A percentile compares a stretch with the other conserved stretches of the same genome.
These are phyloP conservation scores for Paxillus ammoniavirescens DNA, from an alignment of 768 basidiomycete species.

Conservation along the genomic window DNA sequence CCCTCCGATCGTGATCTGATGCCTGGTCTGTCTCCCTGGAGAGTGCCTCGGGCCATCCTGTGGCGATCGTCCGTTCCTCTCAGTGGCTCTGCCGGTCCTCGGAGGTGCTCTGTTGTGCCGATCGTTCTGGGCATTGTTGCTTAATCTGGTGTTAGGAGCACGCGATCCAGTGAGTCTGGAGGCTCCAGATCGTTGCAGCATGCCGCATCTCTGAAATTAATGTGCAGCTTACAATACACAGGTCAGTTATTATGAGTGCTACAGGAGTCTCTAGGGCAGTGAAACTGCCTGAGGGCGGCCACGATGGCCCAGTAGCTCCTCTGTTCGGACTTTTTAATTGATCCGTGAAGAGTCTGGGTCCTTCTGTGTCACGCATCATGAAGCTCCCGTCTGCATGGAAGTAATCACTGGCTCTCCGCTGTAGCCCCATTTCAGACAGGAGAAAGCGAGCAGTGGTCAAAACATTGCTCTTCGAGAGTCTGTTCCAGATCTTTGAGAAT, in stretches of 20 bases:
- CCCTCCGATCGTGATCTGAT: background rate
- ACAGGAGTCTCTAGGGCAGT: background rate
- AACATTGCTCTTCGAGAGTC: too few species aligned
- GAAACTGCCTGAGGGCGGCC: background rate
- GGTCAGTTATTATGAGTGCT: background rate
- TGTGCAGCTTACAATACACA: background rate
- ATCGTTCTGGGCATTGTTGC: background rate
- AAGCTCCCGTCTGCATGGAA: too few species aligned
- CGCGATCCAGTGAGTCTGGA: background rate
- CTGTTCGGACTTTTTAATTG: background rate
- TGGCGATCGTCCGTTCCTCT: conserved; percentile 5
- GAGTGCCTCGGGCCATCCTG: background rate
- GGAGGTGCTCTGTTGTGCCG: background rate
- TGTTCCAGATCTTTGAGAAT: too few species aligned
- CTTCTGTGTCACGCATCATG: background rate
- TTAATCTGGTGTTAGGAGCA: background rate
- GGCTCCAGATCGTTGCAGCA: background rate
- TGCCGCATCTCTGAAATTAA: background rate
- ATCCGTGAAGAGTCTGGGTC: background rate
- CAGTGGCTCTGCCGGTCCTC: background rate
- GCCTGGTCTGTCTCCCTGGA: background rate
- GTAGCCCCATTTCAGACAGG: too few species aligned
- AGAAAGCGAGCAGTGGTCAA: too few species aligned
- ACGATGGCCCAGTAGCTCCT: background rate
- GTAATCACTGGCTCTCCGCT: too few species aligned